Conservation (phyloP, 2,329 filamentous ascomycete genomes). For the Calonectria pteridis region DNA sequence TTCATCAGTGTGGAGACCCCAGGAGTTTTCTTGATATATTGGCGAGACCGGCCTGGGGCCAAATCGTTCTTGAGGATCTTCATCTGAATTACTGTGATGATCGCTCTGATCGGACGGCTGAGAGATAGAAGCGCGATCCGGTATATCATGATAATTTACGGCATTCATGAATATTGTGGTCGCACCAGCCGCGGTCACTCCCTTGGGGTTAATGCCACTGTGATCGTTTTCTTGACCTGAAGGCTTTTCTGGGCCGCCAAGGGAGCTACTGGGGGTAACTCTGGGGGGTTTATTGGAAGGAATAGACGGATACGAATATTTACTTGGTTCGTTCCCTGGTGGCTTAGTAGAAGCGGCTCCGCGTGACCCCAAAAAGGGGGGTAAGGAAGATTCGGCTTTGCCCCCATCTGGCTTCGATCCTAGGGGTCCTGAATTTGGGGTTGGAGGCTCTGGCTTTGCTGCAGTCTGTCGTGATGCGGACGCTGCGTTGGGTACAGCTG, state of each 20-base stretch:
- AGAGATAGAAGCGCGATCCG: neutral
- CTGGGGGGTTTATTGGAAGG: neutral
- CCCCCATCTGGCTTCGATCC: neutral
- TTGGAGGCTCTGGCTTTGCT: neutral
- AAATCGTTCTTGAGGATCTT: neutral
- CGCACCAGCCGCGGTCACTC: neutral
- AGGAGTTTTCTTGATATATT: neutral
- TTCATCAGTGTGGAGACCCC: neutral
- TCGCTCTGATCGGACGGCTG: neutral
- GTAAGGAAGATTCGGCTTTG: neutral
- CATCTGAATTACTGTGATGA: neutral
- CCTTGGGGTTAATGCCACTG: neutral
- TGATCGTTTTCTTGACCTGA: neutral
- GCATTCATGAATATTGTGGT: neutral
- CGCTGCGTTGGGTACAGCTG: neutral
- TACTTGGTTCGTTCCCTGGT: neutral
- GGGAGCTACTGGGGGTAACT: neutral
- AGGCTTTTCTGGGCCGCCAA: neutral
- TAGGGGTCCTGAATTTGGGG: neutral
- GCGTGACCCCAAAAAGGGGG: neutral
- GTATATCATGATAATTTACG: neutral
- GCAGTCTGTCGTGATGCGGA: neutral
- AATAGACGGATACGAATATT: neutral
- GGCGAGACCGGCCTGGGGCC: neutral
- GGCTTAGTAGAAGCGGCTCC: neutral